Conservation (phyloP, 164 flowering plant species). For the Hamamelis virginiana region DNA sequence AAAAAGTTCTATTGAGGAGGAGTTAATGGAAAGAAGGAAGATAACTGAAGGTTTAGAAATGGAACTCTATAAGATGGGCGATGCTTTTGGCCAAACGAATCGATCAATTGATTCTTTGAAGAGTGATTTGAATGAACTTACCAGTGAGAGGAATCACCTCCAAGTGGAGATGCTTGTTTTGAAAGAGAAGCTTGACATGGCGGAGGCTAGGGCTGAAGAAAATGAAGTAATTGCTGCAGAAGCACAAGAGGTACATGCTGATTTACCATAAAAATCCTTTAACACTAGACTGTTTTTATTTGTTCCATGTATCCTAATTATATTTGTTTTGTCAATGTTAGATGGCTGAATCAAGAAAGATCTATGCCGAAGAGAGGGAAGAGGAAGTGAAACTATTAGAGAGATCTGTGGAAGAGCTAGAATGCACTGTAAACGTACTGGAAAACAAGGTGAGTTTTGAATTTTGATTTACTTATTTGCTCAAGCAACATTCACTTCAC, state of each 20-base stretch:
- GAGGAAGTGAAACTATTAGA: slow-evolving; percentile 86
- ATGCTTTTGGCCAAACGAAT: slow-evolving; percentile 46
- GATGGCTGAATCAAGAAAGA: slow-evolving; percentile 67
- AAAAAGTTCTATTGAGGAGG: slow-evolving; percentile 53
- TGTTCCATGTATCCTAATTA: slow-evolving; percentile 6
- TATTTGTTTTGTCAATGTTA: slow-evolving; percentile 21
- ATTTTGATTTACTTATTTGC: not conserved
- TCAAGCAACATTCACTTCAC: not conserved
- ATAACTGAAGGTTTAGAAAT: slow-evolving; percentile 51
- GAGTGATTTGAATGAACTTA: slow-evolving; percentile 41
- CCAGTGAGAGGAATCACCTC: slow-evolving; percentile 54
- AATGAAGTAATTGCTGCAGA: slow-evolving; percentile 70
- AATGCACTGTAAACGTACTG: slow-evolving; percentile 72
- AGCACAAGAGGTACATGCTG: slow-evolving; percentile 64
- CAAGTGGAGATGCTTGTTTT: slow-evolving; percentile 38
- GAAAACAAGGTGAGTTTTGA: slow-evolving; percentile 71
- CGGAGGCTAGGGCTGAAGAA: slow-evolving; percentile 59
- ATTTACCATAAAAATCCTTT: not conserved
- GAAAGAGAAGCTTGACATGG: slow-evolving; percentile 64
- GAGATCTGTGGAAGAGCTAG: slow-evolving; percentile 91
- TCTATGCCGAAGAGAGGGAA: slow-evolving; percentile 78
- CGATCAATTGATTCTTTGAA: slow-evolving; percentile 42
- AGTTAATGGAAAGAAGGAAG: slow-evolving; percentile 43
- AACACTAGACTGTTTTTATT: not conserved
- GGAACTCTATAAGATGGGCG: slow-evolving; percentile 53